Evolutionary conservation across 169 alveolate species (phyloP), one percentile per base, ranked within the genome.

Genomic region (Theileria equi): DNA sequence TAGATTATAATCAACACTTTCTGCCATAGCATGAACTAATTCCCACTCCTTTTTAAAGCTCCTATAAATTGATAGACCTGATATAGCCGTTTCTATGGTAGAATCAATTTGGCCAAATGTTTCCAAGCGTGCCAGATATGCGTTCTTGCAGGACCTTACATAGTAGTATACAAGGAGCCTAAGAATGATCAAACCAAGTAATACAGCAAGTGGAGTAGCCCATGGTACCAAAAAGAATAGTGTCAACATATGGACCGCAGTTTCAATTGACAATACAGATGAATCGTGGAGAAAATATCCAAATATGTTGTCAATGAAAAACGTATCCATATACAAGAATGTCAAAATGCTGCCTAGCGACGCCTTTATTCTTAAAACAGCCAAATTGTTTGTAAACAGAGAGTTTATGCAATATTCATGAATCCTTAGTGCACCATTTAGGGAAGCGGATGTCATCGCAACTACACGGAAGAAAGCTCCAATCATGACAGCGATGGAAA

Each of bases 11-110:
- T 72, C 82, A 21, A 45, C 32, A 25, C 40, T 5, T 19, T 28
- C 34, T 35, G 48, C 26, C 13, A 72, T 40, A 7, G 34, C 16
- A 2, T 63, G 21, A 28, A 72, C n/a, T 4, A 64, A 55, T 31
- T 47, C 31, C 23, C 35, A 43, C 44, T 72, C 82, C 60, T 19
- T 72, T 17, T 65, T 54, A 55, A 72, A 72, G 26, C 82, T 72
- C 19, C 82, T 44, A 16, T 72, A 72, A 0, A 72, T 63, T 0
- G 5, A 48, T 7, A 76, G 53, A 1, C 82, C 82, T 10, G 76
- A 45, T 1, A 72, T 50, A 21, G 49, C 65, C 41, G 60, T 66
- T 3, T 58, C 76, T 16, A 41, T 61, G 7, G 36, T 48, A 48
- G 65, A 34, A 26, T 72, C 52, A 23, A 72, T 62, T 0, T 36